Base-by-base conservation (phyloP, 2,329 filamentous ascomycete genomes). In the Arthroderma uncinatum region DNA sequence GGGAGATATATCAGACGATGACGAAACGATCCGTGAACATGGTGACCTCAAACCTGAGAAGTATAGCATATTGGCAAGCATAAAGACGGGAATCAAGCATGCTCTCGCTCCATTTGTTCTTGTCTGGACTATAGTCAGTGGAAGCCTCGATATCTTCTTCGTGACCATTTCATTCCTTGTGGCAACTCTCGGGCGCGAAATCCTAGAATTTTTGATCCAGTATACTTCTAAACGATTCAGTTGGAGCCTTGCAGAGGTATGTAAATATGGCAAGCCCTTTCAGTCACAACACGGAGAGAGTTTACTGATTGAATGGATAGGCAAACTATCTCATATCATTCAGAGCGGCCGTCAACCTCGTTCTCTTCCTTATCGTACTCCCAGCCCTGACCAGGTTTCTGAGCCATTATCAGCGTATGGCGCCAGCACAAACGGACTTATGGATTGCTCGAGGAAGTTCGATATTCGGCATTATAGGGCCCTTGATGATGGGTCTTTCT, bases 391-490 rank as follows among this genome's bases (percentile, higher is more conserved):
- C 36, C 16, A 55, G 10, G 37, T 40, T 55, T 25, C 36, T 55
- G 36, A 44, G 36, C 40, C 21, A 42, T 16, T 10, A 30, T 6
- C 16, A n/a, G 23, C 16, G 53, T 10, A 55, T 55, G 53, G 3
- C 28, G 7, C 21, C 53, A 19, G 36, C 53, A 9, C 53, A 55
- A 9, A 42, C 28, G 19, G 53, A 55, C 53, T 42, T 55, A 6
- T 55, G 53, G 53, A 55, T 55, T n/a, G 53, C 53, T 55, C 53
- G 53, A 55, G 53, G 16, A 14, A 55, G 53, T 16, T 33, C 53
- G 21, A 42, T 55, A 42, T 55, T 55, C 28, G 30, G 53, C 28
- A 42, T 40, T 30, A 33, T 55, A 42, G 37, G 53, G 16, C 16
- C 53, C 8, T 12, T 55, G 6, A 55, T 55, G 53, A 55, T 55